phyloP scores from a whole-genome alignment of 73 alveolate genomes.

The Paramecium primaurelia region DNA sequence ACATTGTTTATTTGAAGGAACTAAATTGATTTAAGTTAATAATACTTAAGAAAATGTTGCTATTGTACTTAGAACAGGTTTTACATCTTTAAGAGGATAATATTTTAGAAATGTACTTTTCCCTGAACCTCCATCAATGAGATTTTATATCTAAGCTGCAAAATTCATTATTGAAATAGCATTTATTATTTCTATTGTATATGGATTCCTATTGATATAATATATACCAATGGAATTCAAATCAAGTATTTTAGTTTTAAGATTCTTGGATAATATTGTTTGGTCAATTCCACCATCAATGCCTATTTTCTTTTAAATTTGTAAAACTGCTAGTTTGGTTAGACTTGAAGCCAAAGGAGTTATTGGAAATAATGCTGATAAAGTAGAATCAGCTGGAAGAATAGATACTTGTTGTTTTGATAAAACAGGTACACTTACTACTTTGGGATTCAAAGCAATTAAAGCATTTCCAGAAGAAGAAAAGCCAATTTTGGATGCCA shows the following conservation, averaged over 20 bases:
- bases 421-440: slow-evolving; percentile 60
- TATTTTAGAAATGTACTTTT: slow-evolving; percentile 52
- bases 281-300: slow-evolving; percentile 62
- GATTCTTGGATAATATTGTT: slow-evolving; percentile 41
- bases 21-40: slow-evolving; percentile 25
- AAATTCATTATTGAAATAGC: slow-evolving; percentile 42
- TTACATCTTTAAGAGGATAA: slow-evolving; percentile 49
- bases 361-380: slow-evolving; percentile 50
- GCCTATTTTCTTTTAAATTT: slow-evolving; percentile 46
- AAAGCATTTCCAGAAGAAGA: slow-evolving; percentile 26
- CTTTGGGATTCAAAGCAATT: slow-evolving; percentile 51
- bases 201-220: neutral
- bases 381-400: slow-evolving; percentile 52
- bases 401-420: slow-evolving; percentile 51
- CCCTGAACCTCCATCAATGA: slow-evolving; percentile 15
- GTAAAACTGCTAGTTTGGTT: slow-evolving; percentile 44
- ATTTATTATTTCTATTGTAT: neutral
- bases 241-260: neutral
- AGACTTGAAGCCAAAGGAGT: neutral
- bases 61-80: slow-evolving; percentile 55
- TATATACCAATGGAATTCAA: neutral
- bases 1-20: slow-evolving; percentile 59
- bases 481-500: neutral
- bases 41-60: neutral
- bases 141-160: slow-evolving; percentile 41